Conservation (phyloP, 2,329 filamentous ascomycete genomes). For the Acrocalymma vagum region DNA sequence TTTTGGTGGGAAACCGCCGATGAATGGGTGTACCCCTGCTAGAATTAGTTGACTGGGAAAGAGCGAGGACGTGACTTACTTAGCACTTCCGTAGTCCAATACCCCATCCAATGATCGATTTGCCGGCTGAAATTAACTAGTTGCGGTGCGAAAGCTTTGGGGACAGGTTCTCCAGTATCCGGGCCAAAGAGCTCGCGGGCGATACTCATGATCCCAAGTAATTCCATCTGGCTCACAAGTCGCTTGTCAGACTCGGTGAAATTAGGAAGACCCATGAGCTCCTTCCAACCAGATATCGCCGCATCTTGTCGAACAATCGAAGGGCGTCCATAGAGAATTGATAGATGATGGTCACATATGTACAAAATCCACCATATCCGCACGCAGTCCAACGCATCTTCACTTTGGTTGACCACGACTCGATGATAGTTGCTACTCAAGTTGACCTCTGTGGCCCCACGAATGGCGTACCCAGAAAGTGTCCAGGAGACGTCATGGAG, state of each 20-base stretch:
- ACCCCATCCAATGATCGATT: conserved; percentile 62
- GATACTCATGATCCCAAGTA: conserved; percentile 66
- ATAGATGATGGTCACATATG: conserved; percentile 72
- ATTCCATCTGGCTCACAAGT: conserved; percentile 65
- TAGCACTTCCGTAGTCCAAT: conserved; percentile 56
- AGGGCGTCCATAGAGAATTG: conserved; percentile 67
- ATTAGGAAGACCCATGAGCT: conserved; percentile 61
- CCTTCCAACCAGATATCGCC: conserved; percentile 66
- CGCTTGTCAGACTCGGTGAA: conserved; percentile 64
- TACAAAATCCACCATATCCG: conserved; percentile 68
- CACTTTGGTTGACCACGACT: conserved; percentile 48
- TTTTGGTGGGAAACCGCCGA: conserved; percentile 59
- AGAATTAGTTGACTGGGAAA: conserved; percentile 23
- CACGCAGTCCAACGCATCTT: conserved; percentile 61
- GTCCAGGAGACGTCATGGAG: conserved; percentile 70
- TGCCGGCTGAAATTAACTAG: conserved; percentile 50
- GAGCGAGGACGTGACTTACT: conserved; percentile 41
- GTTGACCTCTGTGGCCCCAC: conserved; percentile 59
- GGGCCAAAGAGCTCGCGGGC: conserved; percentile 64
- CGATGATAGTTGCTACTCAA: conserved; percentile 54
- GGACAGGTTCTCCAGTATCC: conserved; percentile 62
- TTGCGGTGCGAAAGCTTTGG: conserved; percentile 61
- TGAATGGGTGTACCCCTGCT: conserved; percentile 53
- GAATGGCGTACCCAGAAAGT: conserved; percentile 63
- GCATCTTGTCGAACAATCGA: conserved; percentile 67